These are phyloP conservation scores for Saxophila tyrrhenica DNA, from an alignment of 495 filamentous ascomycete genomes.

Conservation along the genomic window DNA sequence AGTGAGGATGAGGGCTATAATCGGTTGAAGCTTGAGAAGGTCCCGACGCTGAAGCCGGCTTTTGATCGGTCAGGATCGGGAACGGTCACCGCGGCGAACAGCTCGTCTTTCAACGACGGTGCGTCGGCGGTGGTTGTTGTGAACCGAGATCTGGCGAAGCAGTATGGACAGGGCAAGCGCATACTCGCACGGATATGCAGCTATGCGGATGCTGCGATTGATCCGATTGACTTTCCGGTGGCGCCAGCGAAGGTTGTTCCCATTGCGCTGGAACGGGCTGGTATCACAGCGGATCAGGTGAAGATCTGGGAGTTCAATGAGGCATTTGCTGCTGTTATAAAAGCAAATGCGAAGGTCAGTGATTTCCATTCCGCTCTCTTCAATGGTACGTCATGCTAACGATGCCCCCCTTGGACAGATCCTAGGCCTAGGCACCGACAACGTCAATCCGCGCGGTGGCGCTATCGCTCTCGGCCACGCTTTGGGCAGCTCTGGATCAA, in stretches of 20 bases:
- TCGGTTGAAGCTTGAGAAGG: constrained; percentile 70
- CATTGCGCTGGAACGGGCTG: constrained; percentile 75
- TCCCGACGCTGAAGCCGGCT: constrained; percentile 77
- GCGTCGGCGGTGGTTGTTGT: constrained; percentile 82
- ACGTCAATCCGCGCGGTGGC: constrained; percentile 79
- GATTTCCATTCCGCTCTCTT: neutral
- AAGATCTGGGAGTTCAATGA: constrained; percentile 97
- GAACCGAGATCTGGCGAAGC: constrained; percentile 59
- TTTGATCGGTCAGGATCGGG: constrained; percentile 75
- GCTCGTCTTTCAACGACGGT: constrained; percentile 86
- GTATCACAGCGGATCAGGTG: constrained; percentile 79
- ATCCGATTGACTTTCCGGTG: constrained; percentile 90
- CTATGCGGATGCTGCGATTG: constrained; percentile 80
- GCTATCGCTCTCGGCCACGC: constrained; percentile 93
- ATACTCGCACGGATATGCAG: constrained; percentile 77
- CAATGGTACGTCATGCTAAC: constrained; percentile 1
- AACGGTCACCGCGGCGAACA: constrained; percentile 89
- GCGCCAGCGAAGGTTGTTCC: constrained; percentile 89
- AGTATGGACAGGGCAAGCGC: constrained; percentile 60
- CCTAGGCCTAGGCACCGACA: constrained; percentile 61
- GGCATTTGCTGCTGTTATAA: constrained; percentile 92
- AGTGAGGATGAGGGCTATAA: constrained; percentile 80
- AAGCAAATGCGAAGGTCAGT: constrained; percentile 75
- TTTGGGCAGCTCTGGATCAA: constrained; percentile 82
- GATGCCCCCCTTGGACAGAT: constrained; percentile 39